Conservation (phyloP, 1,139 yeast genomes). For the Komagataea norvegica region DNA sequence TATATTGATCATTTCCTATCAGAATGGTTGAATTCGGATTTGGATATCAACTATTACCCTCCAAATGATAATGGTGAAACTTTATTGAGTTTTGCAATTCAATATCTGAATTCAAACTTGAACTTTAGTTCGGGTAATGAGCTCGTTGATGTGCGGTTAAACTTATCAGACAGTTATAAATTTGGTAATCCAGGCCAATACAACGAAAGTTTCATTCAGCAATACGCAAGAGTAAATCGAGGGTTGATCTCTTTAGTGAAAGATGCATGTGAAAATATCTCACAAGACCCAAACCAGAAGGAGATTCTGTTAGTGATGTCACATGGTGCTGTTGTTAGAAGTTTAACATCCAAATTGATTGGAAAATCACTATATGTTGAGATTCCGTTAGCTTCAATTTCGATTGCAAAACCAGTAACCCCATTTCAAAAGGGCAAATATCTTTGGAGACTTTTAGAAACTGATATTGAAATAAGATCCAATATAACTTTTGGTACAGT, state of each 20-base stretch:
- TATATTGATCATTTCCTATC: constrained; percentile 35
- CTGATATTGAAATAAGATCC: constrained; percentile 21
- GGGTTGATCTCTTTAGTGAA: constrained; percentile 24
- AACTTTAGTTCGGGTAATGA: constrained; percentile 18
- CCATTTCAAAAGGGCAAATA: constrained; percentile 8
- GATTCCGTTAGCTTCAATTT: constrained; percentile 25
- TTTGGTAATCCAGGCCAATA: constrained; percentile 27
- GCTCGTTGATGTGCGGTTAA: constrained; percentile 15
- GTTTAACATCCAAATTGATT: constrained; percentile 22
- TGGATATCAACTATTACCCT: constrained; percentile 33
- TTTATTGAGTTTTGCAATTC: constrained; percentile 32
- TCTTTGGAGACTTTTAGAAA: constrained; percentile 22
- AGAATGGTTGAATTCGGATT: constrained; percentile 36
- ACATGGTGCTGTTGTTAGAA: constrained; percentile 27
- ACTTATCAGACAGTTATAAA: constrained; percentile 19
- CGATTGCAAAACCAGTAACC: constrained; percentile 21
- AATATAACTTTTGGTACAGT: constrained; percentile 12
- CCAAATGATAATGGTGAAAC: constrained; percentile 39
- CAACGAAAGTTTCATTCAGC: constrained; percentile 23
- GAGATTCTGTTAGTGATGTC: constrained; percentile 24
- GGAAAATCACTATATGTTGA: constrained; percentile 24
- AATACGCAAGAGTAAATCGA: constrained; percentile 19
- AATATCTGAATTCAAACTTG: constrained; percentile 29
- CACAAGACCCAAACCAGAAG: constrained; percentile 13
- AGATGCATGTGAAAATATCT: constrained; percentile 7